Percentiles rank a stretch among this genome's conserved stretches.
Conservation (phyloP, 768 basidiomycete species). For the Suillus discolor region DNA sequence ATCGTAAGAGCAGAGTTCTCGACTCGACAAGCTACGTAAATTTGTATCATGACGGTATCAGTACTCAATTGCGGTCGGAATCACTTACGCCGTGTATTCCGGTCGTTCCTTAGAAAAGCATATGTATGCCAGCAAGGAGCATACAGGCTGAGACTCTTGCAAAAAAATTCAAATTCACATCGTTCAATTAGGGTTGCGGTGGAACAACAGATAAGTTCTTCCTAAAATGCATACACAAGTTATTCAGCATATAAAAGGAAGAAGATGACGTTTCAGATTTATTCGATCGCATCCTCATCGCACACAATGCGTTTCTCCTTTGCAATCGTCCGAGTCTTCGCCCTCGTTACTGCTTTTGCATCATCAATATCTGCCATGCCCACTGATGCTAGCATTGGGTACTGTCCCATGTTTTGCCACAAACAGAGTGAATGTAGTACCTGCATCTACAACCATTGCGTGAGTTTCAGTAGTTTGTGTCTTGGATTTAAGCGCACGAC, state of each 20-base stretch:
- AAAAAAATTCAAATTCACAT: too few species aligned
- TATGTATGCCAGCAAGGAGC: too few species aligned
- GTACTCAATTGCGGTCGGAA: too few species aligned
- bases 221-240: not conserved
- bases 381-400: not conserved
- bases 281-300: not conserved
- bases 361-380: not conserved
- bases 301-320: not conserved
- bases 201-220: not conserved
- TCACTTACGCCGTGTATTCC: too few species aligned
- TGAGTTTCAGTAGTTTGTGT: not conserved
- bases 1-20: too few species aligned
- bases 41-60: too few species aligned
- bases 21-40: too few species aligned
- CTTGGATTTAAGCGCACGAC: not conserved
- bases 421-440: not conserved
- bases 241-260: not conserved
- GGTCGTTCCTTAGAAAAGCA: too few species aligned
- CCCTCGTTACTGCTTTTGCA: not conserved
- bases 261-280: too few species aligned
- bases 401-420: not conserved
- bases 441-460: not conserved
- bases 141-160: too few species aligned
- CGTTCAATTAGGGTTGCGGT: too few species aligned
- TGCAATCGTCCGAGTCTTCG: not conserved